phyloP scores from a whole-genome alignment of 768 basidiomycete species.

The Tephrocybe rancida region DNA sequence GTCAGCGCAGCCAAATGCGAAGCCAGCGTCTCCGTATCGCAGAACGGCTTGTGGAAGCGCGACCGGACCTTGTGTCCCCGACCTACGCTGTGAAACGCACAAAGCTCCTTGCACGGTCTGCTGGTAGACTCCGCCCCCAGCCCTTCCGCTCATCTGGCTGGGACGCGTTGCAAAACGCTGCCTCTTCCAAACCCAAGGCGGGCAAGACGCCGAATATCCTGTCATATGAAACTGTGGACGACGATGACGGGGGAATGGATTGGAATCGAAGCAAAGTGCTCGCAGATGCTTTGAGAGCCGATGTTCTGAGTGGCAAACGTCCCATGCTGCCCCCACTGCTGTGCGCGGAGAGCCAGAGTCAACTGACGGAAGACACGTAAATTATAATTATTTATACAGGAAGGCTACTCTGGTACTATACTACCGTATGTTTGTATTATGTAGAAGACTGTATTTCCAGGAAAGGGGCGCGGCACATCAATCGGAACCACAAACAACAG shows the following conservation, averaged over 20 bases:
- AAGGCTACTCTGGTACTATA: neutral
- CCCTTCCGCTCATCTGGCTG: neutral
- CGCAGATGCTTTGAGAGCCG: slow-evolving; percentile 29
- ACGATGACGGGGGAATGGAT: slow-evolving; percentile 33
- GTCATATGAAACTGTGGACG: slow-evolving; percentile 29
- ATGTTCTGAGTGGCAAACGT: slow-evolving; percentile 28
- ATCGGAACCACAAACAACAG: too few relatives aligned
- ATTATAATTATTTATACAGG: neutral
- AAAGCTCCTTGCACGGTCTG: slow-evolving; percentile 17
- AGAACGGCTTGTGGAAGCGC: slow-evolving; percentile 43
- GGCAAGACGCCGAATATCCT: slow-evolving; percentile 16
- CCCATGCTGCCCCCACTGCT: slow-evolving; percentile 30
- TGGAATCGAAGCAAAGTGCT: slow-evolving; percentile 38
- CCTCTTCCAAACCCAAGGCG: neutral
- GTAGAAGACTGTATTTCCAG: too few relatives aligned
- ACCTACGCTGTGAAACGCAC: slow-evolving; percentile 30
- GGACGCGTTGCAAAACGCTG: neutral
- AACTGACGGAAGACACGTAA: slow-evolving; percentile 6
- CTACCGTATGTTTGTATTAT: too few relatives aligned
- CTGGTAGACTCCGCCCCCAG: neutral
- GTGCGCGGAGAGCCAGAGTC: slow-evolving; percentile 30
- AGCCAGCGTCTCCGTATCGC: slow-evolving; percentile 30
- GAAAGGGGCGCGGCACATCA: too few relatives aligned
- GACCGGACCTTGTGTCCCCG: slow-evolving; percentile 42
- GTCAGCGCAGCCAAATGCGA: slow-evolving; percentile 16